Percentiles rank a stretch among this genome's conserved stretches.
phyloP scores from a whole-genome alignment of 768 basidiomycete genomes.

The Psilocybe subaeruginosa region DNA sequence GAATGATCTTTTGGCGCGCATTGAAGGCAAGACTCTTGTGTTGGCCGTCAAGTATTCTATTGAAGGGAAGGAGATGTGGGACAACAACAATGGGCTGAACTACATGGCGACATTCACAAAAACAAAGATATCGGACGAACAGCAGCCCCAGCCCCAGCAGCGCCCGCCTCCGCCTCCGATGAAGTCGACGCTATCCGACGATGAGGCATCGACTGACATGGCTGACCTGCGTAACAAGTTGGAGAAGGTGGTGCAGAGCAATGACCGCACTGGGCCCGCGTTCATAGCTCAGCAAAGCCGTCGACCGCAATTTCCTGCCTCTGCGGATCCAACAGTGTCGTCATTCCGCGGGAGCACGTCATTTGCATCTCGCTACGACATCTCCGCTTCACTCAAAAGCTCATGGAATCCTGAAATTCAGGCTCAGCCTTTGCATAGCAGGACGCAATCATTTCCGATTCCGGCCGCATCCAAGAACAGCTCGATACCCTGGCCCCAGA shows the following conservation, averaged over 20 bases:
- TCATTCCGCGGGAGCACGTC: slow-evolving; percentile 42
- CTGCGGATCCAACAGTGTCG: slow-evolving; percentile 23
- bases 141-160: neutral
- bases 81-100: slow-evolving; percentile 82
- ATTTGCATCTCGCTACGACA: slow-evolving; percentile 61
- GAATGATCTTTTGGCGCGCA: slow-evolving; percentile 72
- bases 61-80: slow-evolving; percentile 85
- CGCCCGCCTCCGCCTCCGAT: slow-evolving; percentile 10
- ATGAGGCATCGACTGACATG: slow-evolving; percentile 45
- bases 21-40: slow-evolving; percentile 83
- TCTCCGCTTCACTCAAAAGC: slow-evolving; percentile 50
- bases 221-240: slow-evolving; percentile 65
- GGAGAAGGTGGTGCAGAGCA: slow-evolving; percentile 58
- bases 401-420: slow-evolving; percentile 43
- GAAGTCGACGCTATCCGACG: slow-evolving; percentile 31
- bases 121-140: slow-evolving; percentile 23
- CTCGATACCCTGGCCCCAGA: slow-evolving; percentile 45
- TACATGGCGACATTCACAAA: slow-evolving; percentile 74
- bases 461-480: slow-evolving; percentile 18
- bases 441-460: slow-evolving; percentile 53
- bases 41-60: slow-evolving; percentile 77
- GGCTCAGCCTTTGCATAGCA: slow-evolving; percentile 29
- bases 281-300: too few species aligned
- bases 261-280: slow-evolving; percentile 18
- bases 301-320: slow-evolving; percentile 9